Evolutionary conservation across 2,329 filamentous ascomycete genomes (phyloP), one percentile per base, ranked within the genome.

Genomic region (Neurospora sp.): DNA sequence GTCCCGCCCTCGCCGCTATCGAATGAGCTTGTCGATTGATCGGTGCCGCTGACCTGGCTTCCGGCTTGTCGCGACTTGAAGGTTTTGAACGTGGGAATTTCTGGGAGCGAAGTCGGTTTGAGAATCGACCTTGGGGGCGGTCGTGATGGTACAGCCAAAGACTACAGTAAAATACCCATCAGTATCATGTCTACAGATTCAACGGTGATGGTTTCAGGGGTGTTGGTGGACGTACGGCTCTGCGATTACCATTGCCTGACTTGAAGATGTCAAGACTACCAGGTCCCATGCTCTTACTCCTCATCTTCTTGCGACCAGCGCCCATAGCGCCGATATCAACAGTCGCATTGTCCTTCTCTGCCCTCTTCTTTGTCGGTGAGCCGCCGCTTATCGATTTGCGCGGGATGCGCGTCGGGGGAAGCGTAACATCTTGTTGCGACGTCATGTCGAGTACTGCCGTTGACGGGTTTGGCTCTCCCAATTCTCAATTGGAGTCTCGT

Each of bases 221-320:
- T 36, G 58, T 28, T n/a, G 40, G 11, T 38, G 62, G 66, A 75
- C 84, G 77, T 86, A 96, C 93, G 82, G 93, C 91, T 79, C 92
- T 88, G 76, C 92, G 85, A 79, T 97, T 96, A 40, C 92, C 92
- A 77, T 85, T 87, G 66, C 86, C 87, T 77, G 90, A 86, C 79
- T 91, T 93, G 69, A 96, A 84, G 70, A 91, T 90, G 83, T 96
- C 93, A 66, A 97, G 81, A 36, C 94, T 93, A 68, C 95, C 96
- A 17, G 96, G 95, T 2, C 96, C 96, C 75, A 99, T 90, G 81
- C 95, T 98, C 84, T 97, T 98, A 81, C 95, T 97, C 74, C 96
- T 90, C 71, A 91, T 92, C 81, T 93, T 95, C 82, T 86, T 86
- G 72, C 85, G 83, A 77, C 80, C 84, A 71, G 82, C 83, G 38